These are phyloP conservation scores for Dothistroma pini DNA, from an alignment of 2,329 filamentous ascomycete genomes.

Conservation along the genomic window DNA sequence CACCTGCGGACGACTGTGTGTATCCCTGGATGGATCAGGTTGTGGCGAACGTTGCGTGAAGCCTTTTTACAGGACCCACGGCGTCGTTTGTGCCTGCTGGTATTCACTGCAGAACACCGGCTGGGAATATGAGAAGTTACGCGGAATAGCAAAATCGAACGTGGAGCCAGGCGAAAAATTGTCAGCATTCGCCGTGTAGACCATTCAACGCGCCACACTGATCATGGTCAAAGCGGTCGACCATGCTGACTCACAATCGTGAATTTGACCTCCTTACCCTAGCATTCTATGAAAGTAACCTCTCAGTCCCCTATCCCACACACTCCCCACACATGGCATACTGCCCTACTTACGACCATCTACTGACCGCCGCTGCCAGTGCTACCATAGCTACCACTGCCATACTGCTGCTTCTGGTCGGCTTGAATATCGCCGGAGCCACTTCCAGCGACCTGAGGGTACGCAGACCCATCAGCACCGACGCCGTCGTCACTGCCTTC, in stretches of 20 bases:
- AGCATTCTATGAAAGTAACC: background rate
- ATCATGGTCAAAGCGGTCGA: too few relatives aligned
- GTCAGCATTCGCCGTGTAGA: too few relatives aligned
- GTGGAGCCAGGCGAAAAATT: too few relatives aligned
- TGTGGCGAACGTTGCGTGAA: slow-evolving; percentile 33
- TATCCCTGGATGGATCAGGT: slow-evolving; percentile 62
- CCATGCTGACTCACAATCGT: too few relatives aligned
- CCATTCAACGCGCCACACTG: too few relatives aligned
- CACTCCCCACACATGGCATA: background rate
- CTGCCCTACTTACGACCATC: too few relatives aligned
- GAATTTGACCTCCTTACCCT: background rate
- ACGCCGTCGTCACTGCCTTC: background rate
- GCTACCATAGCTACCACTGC: background rate
- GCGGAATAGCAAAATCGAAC: too few relatives aligned
- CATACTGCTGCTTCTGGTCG: background rate
- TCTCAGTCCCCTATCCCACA: background rate
- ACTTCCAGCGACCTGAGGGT: background rate
- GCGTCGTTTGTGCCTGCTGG: too few relatives aligned
- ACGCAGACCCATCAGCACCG: background rate
- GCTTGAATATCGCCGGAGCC: background rate
- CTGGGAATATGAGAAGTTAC: too few relatives aligned
- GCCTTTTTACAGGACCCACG: too few relatives aligned
- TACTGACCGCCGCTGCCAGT: too few relatives aligned
- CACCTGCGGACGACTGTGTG: slow-evolving; percentile 54
- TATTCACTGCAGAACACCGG: too few relatives aligned